A percentile compares a stretch with the other conserved stretches of the same genome.
Conservation (phyloP, 1,284 basidiomycete species). For the Schizophyllum commune region DNA sequence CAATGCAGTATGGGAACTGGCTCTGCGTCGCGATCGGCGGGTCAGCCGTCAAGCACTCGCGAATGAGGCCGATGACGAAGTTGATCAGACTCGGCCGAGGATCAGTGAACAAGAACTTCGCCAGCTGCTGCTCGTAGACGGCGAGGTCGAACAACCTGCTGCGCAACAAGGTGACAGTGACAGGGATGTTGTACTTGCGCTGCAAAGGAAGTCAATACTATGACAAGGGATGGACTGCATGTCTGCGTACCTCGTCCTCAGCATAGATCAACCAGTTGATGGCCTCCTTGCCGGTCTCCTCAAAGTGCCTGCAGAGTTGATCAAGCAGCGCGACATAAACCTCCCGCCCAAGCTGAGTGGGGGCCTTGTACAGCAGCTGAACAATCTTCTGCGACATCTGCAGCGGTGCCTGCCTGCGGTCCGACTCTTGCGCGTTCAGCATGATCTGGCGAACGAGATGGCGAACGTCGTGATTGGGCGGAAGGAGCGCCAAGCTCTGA, state of each 20-base stretch:
- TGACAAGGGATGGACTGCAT: background rate
- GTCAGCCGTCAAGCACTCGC: slow-evolving; percentile 78
- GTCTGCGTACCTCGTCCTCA: slow-evolving; percentile 78
- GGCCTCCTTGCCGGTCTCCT: slow-evolving; percentile 94
- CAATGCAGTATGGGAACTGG: slow-evolving; percentile 79
- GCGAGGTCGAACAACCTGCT: slow-evolving; percentile 75
- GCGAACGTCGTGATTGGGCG: slow-evolving; percentile 82
- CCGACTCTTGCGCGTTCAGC: slow-evolving; percentile 70
- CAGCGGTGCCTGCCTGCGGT: slow-evolving; percentile 82
- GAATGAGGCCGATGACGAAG: slow-evolving; percentile 80
- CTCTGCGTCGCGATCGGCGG: slow-evolving; percentile 73
- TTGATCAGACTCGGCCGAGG: slow-evolving; percentile 73
- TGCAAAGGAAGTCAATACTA: slow-evolving; percentile 21
- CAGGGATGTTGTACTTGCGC: slow-evolving; percentile 95
- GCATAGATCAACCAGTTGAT: slow-evolving; percentile 96
- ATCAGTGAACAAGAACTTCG: slow-evolving; percentile 80
- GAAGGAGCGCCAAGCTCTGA: slow-evolving; percentile 59
- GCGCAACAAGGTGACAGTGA: slow-evolving; percentile 83
- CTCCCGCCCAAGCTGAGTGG: slow-evolving; percentile 77
- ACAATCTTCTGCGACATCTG: slow-evolving; percentile 94
- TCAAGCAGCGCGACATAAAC: slow-evolving; percentile 88
- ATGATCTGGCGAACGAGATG: slow-evolving; percentile 76
- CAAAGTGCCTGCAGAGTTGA: slow-evolving; percentile 82
- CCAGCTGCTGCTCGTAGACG: slow-evolving; percentile 87
- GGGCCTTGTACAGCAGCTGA: slow-evolving; percentile 81